Base-by-base conservation (phyloP, 495 filamentous ascomycete genomes). In the Aspergillus bertholletiae region DNA sequence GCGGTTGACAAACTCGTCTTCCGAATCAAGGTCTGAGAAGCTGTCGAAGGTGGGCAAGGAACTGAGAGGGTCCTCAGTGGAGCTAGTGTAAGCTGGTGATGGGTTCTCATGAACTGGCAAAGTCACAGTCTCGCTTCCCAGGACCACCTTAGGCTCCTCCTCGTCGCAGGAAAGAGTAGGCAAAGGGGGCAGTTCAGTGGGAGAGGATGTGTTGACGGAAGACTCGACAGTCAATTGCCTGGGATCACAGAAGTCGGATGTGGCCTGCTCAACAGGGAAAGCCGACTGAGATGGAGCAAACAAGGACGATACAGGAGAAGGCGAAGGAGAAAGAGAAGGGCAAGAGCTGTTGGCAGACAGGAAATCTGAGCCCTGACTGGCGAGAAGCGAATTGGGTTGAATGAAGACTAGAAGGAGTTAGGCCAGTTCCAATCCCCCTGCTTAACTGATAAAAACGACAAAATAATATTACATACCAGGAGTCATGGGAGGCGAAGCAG, bases 1-100 rank as follows among this genome's bases (percentile, higher is more conserved):
- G 44, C 84, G 83, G 69, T 83, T 87, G 52, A 87, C 83, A 61
- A 95, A 87, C 60, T 96, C 91, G 77, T 94, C 91, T 32, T 96
- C 93, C 0, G 89, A 93, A 70, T 96, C 94, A 47, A 96, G 81
- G 60, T 96, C 93, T 20, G 90, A 93, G 54, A 95, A 81, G 55
- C 90, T 88, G 62, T 95, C 88, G 55, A 97, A 93, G 32, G 75
- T 76, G 2, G 87, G 86, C 24, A 93, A 78, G n/a, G 80, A 82
- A 74, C 79, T 79, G 58, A 82, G 73, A 27, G 79, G 68, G 21
- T 80, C 70, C 51, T 74, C 74, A 21, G 73, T 70, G 23, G 74
- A 77, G 60, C 71, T 82, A 41, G 70, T 69, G 58, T 76, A 77
- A 4, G 76, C 68, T 15, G 76, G 69, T 41, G 76, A 70, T 3